Conservation (phyloP, 2,329 filamentous ascomycete genomes). For the Pyricularia pennisetigena region DNA sequence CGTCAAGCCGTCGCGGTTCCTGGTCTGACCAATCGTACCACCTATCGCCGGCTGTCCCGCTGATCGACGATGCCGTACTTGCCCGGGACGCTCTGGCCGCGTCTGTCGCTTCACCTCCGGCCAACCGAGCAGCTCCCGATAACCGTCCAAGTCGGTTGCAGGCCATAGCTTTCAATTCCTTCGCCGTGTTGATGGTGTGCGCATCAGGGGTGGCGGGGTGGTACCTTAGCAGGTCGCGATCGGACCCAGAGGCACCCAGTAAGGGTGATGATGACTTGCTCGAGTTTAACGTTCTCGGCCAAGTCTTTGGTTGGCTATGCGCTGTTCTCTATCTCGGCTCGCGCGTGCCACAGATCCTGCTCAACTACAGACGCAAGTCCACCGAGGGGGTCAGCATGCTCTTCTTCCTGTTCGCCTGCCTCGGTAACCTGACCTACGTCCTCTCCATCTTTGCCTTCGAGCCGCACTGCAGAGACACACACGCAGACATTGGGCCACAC, state of each 20-base stretch:
- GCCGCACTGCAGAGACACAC: constrained; percentile 44
- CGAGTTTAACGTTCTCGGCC: constrained; percentile 66
- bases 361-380: constrained; percentile 87
- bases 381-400: constrained; percentile 89
- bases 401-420: constrained; percentile 93
- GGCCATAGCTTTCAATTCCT: constrained; percentile 60
- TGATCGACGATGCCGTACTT: constrained; percentile 41
- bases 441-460: constrained; percentile 86
- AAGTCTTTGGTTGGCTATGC: constrained; percentile 90
- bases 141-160: constrained; percentile 29
- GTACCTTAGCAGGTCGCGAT: constrained; percentile 54
- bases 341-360: constrained; percentile 77
- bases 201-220: constrained; percentile 77
- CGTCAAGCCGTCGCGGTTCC: constrained; percentile 36
- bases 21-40: constrained; percentile 50
- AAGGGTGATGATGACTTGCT: constrained; percentile 38
- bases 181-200: constrained; percentile 72
- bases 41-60: constrained; percentile 74
- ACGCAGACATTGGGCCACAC: background rate
- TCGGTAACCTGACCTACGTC: constrained; percentile 91
- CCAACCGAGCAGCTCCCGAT: background rate
- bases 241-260: constrained; percentile 23
- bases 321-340: constrained; percentile 82
- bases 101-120: background rate
- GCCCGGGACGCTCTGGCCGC: constrained; percentile 6